Base-by-base conservation (phyloP, 495 filamentous ascomycete species). In the Pyrenopolyporus hunteri region DNA sequence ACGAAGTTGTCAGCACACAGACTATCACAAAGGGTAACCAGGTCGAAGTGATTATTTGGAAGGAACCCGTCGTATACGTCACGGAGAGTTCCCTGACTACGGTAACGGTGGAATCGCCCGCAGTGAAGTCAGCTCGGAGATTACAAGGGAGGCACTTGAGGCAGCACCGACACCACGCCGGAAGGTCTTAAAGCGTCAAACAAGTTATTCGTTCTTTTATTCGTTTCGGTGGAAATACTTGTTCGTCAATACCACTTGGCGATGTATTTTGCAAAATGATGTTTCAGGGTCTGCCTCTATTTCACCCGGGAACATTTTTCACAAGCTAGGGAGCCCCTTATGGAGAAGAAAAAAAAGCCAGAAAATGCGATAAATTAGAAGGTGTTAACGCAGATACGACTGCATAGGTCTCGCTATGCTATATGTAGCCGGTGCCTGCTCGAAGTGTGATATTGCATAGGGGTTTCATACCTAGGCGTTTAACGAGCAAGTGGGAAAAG, bases 41-140 rank as follows among this genome's bases (percentile, higher is more conserved):
- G 14, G 74, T 81, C 11, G 71, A 71, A 52, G 72, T 76, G 68
- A 67, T 81, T 14, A 63, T 81, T 9, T 72, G 76, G 69, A 74
- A 77, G 49, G 73, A 80, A 66, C 75, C 74, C 16, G 61, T 78
- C 6, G 72, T 76, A 39, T 79, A 76, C 20, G 74, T 80, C 29
- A 77, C 72, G 2, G 55, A 74, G 28, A 64, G 66, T 0, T 60
- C 72, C 4, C 26, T 59, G 11, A 73, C 70, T 2, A 75, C 76
- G 1, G 73, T 70, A 2, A 73, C 73, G 5, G 64, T 71, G 6
- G 42, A 11, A 9, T 14, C 59, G 13, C 54, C 58, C 10, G 16
- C 28, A n/a, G 32, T 36, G 6, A 69, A 49, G 33, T 35, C 53
- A 10, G 64, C 6, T 3, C 50, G 66, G 16, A 57, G 60, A 17